These are phyloP conservation scores for Arthromyces matolae DNA, from an alignment of 768 basidiomycete genomes.

Conservation along the genomic window DNA sequence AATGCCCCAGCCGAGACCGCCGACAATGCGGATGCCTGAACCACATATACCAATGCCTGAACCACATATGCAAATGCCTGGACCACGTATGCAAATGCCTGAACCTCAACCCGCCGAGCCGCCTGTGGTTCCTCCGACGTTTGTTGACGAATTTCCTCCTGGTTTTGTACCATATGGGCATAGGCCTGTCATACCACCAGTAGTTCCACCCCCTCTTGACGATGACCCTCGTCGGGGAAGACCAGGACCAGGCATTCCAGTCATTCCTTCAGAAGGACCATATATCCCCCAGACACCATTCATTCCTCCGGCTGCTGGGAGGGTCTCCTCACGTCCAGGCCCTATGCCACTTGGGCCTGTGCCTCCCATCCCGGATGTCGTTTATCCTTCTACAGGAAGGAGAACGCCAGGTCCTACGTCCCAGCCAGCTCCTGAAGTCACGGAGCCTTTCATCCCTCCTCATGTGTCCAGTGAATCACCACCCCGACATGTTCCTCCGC, in stretches of 20 bases:
- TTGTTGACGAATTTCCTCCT: conserved; percentile 7
- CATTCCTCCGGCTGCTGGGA: conserved; percentile 17
- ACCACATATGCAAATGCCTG: no score
- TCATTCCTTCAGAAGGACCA: conserved; percentile 9
- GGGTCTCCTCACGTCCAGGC: no score
- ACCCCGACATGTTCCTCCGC: conserved; percentile 2
- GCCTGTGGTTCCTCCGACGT: conserved; percentile 13
- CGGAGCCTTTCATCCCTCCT: conserved; percentile 12
- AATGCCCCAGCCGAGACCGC: not conserved
- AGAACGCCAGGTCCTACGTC: no score
- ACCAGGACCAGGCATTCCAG: conserved; percentile 4
- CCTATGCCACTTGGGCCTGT: conserved; percentile 9
- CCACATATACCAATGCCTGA: not conserved
- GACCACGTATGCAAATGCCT: conserved; percentile 6
- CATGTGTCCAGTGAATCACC: not conserved
- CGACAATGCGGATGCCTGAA: conserved; percentile 1
- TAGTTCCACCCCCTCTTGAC: conserved; percentile 29
- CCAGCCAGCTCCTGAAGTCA: conserved; percentile 2
- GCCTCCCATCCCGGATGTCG: no score
- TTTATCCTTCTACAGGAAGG: no score
- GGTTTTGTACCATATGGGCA: conserved; percentile 15
- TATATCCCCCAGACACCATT: conserved; percentile 11
- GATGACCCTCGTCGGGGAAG: conserved; percentile 1
- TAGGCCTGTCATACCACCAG: conserved; percentile 17
- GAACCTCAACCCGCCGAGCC: conserved; percentile 6